Conservation (phyloP, 495 filamentous ascomycete species). For the Pseudotulostoma volvatum region DNA sequence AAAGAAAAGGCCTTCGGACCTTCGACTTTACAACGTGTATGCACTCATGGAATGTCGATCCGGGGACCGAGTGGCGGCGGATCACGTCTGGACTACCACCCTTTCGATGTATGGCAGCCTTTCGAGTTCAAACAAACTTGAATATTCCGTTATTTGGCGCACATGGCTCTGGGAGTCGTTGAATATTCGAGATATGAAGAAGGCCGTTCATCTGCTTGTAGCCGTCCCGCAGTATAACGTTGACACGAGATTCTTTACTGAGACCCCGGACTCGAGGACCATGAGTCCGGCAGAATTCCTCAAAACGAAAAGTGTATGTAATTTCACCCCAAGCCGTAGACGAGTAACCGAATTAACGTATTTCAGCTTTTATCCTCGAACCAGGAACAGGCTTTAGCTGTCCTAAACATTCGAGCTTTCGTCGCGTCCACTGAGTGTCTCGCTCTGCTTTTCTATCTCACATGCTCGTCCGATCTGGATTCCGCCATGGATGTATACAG, state of each 20-base stretch:
- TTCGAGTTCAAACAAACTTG: conserved; percentile 17
- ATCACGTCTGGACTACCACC: conserved; percentile 49
- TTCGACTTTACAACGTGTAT: conserved; percentile 63
- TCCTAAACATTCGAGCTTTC: conserved; percentile 25
- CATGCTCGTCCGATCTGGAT: conserved; percentile 16
- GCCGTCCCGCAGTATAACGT: conserved; percentile 19
- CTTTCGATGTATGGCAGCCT: conserved; percentile 37
- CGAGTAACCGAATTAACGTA: conserved; percentile 13
- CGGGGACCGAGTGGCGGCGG: conserved; percentile 35
- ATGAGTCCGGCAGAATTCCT: conserved; percentile 31
- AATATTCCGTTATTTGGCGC: conserved; percentile 43
- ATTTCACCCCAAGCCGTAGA: no score
- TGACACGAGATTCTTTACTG: conserved; percentile 11
- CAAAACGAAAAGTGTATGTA: conserved; percentile 35
- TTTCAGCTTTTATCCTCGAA: conserved; percentile 35
- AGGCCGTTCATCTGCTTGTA: conserved; percentile 33
- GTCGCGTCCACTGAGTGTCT: conserved; percentile 41
- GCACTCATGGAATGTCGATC: conserved; percentile 52
- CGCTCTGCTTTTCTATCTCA: conserved; percentile 48
- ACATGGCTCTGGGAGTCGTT: conserved; percentile 60
- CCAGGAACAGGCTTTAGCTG: conserved; percentile 39
- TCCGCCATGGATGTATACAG: conserved; percentile 33
- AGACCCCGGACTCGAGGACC: conserved; percentile 6
- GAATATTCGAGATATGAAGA: conserved; percentile 23
- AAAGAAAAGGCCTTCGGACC: conserved; percentile 45